These are phyloP conservation scores for Candida peoriensis DNA, from an alignment of 805 yeast species.

Conservation along the genomic window DNA sequence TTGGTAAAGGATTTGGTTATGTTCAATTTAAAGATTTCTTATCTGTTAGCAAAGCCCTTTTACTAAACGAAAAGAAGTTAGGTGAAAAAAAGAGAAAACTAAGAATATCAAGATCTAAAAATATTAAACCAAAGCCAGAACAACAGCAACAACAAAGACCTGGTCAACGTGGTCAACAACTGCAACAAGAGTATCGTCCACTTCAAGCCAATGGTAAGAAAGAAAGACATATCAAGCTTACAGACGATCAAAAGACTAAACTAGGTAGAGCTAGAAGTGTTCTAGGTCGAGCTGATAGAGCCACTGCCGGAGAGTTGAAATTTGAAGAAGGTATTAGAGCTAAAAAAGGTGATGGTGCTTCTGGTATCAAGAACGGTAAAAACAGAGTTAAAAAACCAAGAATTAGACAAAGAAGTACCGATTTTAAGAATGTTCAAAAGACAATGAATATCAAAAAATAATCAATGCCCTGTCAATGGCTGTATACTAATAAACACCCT, in stretches of 20 bases:
- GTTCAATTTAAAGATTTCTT: conserved; percentile 78
- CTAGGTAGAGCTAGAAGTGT: conserved; percentile 75
- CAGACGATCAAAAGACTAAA: conserved; percentile 67
- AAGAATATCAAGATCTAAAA: conserved; percentile 70
- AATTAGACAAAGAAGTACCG: conserved; percentile 40
- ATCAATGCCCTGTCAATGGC: no score
- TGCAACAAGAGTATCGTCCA: conserved; percentile 9
- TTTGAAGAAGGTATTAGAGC: conserved; percentile 77
- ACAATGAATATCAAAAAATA: conserved; percentile 2
- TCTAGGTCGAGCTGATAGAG: conserved; percentile 75
- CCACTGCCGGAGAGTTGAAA: conserved; percentile 55
- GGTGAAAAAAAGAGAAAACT: conserved; percentile 50
- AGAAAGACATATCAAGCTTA: conserved; percentile 36
- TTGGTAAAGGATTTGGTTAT: conserved; percentile 97
- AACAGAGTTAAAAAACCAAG: conserved; percentile 43
- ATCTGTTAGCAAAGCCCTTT: conserved; percentile 74
- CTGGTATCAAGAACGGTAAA: conserved; percentile 56
- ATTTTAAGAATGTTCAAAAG: conserved; percentile 30
- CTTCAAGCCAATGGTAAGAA: conserved; percentile 16
- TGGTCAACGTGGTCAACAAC: conserved; percentile 8
- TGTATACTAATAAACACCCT: no score
- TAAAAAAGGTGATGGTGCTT: conserved; percentile 54
- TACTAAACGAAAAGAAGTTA: conserved; percentile 66
- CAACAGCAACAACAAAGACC: conserved; percentile 9
- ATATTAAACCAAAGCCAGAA: conserved; percentile 19